Conservation (phyloP, 441 rosid genomes). For the Daphne laureola region DNA sequence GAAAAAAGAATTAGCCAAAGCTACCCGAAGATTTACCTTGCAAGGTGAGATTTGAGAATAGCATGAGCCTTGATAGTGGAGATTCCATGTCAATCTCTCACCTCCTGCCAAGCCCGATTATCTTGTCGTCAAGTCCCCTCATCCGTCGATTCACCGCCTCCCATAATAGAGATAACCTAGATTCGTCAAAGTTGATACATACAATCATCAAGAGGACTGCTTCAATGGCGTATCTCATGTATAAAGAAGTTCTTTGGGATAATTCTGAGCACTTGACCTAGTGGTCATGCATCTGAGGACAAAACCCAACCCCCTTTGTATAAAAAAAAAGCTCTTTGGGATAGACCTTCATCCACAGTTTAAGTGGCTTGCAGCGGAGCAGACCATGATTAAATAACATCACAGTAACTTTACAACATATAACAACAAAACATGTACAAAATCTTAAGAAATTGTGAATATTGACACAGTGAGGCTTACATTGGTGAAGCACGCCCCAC, state of each 20-base stretch:
- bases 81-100: too few relatives aligned
- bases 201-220: conserved; percentile 94
- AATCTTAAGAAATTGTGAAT: not conserved
- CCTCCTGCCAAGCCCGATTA: too few relatives aligned
- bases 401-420: not conserved
- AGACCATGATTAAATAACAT: conserved; percentile 40
- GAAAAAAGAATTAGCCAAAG: too few relatives aligned
- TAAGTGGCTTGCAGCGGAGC: conserved; percentile 70
- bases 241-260: conserved; percentile 90
- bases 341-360: conserved; percentile 96
- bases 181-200: conserved; percentile 18
- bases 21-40: too few relatives aligned
- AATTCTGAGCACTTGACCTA: too few relatives aligned
- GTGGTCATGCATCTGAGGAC: too few relatives aligned
- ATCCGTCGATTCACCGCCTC: too few relatives aligned
- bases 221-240: conserved; percentile 94
- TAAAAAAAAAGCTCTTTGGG: conserved; percentile 95
- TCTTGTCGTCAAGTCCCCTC: too few relatives aligned
- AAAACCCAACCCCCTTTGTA: too few relatives aligned
- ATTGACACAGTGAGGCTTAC: conserved; percentile 31
- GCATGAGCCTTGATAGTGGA: too few relatives aligned
- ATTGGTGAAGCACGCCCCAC: conserved; percentile 99
- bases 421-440: not conserved
- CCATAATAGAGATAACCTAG: too few relatives aligned
- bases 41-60: too few relatives aligned